Conservation (phyloP, 169 alveolate genomes). For the Cryptosporidium sp. region DNA sequence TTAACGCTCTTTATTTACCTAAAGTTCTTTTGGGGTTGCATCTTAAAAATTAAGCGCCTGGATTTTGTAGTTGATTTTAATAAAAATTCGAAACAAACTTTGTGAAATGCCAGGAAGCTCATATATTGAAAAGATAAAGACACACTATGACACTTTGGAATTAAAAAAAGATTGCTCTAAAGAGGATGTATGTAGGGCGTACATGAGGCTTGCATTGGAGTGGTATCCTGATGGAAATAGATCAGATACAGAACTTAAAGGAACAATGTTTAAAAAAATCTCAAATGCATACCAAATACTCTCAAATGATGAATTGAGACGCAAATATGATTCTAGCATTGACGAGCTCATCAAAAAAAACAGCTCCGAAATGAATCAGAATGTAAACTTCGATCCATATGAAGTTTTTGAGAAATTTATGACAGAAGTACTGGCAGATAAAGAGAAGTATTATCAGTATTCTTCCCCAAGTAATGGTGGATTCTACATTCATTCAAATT, state of each 20-base stretch:
- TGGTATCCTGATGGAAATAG: slow-evolving; percentile 41
- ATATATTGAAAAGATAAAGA: not conserved
- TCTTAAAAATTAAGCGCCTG: slow-evolving; percentile 30
- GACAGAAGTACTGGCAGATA: slow-evolving; percentile 22
- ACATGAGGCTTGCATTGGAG: slow-evolving; percentile 29
- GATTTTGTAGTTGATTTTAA: not conserved
- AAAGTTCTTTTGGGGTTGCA: not conserved
- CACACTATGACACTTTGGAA: slow-evolving; percentile 39
- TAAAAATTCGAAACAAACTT: not conserved
- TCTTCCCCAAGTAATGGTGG: slow-evolving; percentile 25
- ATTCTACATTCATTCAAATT: slow-evolving; percentile 6
- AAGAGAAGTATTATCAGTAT: slow-evolving; percentile 3
- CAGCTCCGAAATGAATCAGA: slow-evolving; percentile 11
- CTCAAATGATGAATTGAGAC: slow-evolving; percentile 23
- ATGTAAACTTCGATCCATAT: not conserved
- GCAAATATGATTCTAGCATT: slow-evolving; percentile 22
- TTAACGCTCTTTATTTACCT: not conserved
- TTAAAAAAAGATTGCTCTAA: slow-evolving; percentile 21
- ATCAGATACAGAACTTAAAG: not conserved
- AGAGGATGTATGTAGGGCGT: slow-evolving; percentile 42
- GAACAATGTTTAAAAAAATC: slow-evolving; percentile 4
- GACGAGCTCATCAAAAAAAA: slow-evolving; percentile 2
- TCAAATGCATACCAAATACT: slow-evolving; percentile 29
- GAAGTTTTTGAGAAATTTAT: slow-evolving; percentile 17
- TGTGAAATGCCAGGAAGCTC: slow-evolving; percentile 10